These are phyloP conservation scores for Dioscorea cayenensis DNA, from an alignment of 116 monocot species.

Conservation along the genomic window DNA sequence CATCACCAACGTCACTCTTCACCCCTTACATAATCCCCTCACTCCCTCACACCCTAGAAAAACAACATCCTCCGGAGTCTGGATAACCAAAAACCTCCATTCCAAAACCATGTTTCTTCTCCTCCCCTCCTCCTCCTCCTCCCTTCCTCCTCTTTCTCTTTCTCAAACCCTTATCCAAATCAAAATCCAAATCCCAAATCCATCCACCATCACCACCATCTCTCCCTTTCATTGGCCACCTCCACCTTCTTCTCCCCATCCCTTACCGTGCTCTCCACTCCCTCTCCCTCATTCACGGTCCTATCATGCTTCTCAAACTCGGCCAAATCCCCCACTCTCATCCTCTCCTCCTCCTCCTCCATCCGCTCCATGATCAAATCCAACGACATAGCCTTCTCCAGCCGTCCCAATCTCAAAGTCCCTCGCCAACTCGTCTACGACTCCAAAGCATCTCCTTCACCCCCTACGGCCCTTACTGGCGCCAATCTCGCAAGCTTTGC, in stretches of 20 bases:
- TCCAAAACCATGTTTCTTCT: too few species aligned
- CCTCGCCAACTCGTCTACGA: neutral
- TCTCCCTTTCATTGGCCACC: slow-evolving; percentile 4
- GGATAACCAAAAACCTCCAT: too few species aligned
- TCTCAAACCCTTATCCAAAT: too few species aligned
- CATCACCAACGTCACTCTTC: too few species aligned
- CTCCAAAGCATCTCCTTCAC: slow-evolving; percentile 1
- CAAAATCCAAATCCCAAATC: too few species aligned
- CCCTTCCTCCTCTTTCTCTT: too few species aligned
- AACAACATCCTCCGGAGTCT: too few species aligned
- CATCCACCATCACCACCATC: too few species aligned
- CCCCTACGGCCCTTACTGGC: slow-evolving; percentile 10
- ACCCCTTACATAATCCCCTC: too few species aligned
- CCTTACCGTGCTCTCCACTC: neutral
- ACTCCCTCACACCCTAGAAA: too few species aligned
- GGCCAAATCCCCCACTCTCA: slow-evolving; percentile 3
- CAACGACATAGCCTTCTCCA: neutral
- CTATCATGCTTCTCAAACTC: slow-evolving; percentile 1
- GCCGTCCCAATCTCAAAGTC: neutral
- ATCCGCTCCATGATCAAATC: neutral
- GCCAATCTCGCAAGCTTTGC: slow-evolving; percentile 11
- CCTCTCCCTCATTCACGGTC: slow-evolving; percentile 2
- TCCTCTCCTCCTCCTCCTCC: slow-evolving; percentile 5
- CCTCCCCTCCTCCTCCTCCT: too few species aligned
- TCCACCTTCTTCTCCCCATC: slow-evolving; percentile 4